Evolutionary conservation across 306 rosid species (phyloP), one percentile per base, ranked within the genome.

Genomic region (Fragaria ananassa): DNA sequence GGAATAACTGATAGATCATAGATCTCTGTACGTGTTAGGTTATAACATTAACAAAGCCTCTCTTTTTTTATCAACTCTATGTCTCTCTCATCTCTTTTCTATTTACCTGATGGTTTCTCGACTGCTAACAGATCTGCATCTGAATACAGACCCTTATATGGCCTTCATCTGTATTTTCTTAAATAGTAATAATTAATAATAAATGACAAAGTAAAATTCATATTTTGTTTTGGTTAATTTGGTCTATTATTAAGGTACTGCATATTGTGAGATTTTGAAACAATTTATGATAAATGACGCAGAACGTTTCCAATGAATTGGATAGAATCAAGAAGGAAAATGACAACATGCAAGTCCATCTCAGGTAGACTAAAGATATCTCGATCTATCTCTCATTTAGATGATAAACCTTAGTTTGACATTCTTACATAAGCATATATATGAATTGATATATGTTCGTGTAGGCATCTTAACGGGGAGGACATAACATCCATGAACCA

Each of bases 401-500:
- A 8, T 21, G 41, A 58, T 58, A 11, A 1, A 57, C 63, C 25
- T 25, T 25, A 58, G 8, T 8, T 25, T 23, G 11, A 25, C 64
- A 25, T 58, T 58, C 1, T 58, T 23, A 11, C 35, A 25, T 23
- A 58, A 58, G 64, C 46, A 29, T 29, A 41, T 53, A 50, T 71
- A 64, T 47, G 47, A 27, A 51, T 51, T 51, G 68, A 41, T 45
- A 31, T 45, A 6, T n/a, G 8, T 83, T 80, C 44, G 58, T 67
- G 50, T 67, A 94, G 98, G 95, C 98, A 92, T 84, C 70, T 91
- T 88, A 92, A 92, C 76, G 98, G 93, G 25, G 95, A 91, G 76
- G 98, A 94, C 31, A 88, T 92, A 69, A 83, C 88, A 27, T 89
- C 97, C 62, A 72, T 94, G 81, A 84, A 79, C 79, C 84, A 80